Base-by-base conservation (phyloP, 805 yeast species). In the Starmerella ratchasimensis region DNA sequence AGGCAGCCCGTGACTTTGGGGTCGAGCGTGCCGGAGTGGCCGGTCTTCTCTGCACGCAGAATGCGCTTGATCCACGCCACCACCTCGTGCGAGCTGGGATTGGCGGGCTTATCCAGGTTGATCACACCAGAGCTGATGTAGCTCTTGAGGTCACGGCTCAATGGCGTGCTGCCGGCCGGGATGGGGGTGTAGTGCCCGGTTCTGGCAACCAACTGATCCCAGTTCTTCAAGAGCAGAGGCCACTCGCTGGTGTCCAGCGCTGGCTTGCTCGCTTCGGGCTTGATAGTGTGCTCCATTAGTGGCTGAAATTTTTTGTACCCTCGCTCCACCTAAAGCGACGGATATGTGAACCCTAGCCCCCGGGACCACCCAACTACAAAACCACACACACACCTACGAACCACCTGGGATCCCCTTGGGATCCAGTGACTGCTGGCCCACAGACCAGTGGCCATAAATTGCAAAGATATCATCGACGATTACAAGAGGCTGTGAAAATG, bases 41-140 rank as follows among this genome's bases (percentile, higher is more conserved):
- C 98, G 43, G 98, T 90, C 63, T 90, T 90, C 63, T 90, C 97
- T 44, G 77, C 80, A 61, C 97, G 76, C 55, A 90, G 69, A 52
- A 90, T 90, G 62, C 97, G 72, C 68, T 90, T 90, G 56, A 90
- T 75, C 98, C 98, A 90, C 18, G 98, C 98, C 54, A 90, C 98
- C 58, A 90, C 98, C 68, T 90, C 98, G 65, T 90, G 98, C 38
- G 95, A 83, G 31, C 95, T 82, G 51, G 98, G 98, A 63, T 90
- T 90, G 20, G 95, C 81, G 51, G 98, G 98, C 56, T 90, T 90
- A 67, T 90, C 98, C 53, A 90, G 71, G 67, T 90, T 90, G 59
- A 90, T 88, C 36, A 90, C 94, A 70, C 98, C 98, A 5, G 94
- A 77, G 34, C 90, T 74, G 53, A 90, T 69, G 61, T 90, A 90